These are phyloP conservation scores for Tetracentron sinense DNA, from an alignment of 164 flowering plant species.

Conservation along the genomic window DNA sequence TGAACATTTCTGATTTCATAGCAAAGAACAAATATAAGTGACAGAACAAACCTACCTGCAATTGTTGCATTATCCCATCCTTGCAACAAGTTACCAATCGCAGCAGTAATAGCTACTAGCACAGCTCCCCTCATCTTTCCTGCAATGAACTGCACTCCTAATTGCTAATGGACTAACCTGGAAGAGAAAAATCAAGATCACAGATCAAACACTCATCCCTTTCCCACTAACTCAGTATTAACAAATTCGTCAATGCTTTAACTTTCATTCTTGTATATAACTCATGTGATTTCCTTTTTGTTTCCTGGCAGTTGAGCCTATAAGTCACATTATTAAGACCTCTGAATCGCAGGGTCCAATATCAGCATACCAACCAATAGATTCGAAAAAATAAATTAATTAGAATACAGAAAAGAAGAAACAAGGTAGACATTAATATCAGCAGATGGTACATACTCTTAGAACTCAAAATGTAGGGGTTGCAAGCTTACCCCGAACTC, in stretches of 20 bases:
- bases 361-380: neutral
- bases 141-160: neutral
- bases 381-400: neutral
- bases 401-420: neutral
- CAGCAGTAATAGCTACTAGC: constrained; percentile 79
- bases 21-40: too few relatives aligned
- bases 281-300: neutral
- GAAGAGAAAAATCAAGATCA: neutral
- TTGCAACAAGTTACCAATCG: constrained; percentile 86
- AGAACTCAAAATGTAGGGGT: neutral
- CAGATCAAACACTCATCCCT: neutral
- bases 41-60: too few relatives aligned
- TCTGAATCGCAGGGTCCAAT: neutral
- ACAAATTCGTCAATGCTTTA: neutral
- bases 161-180: constrained; percentile 10
- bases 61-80: constrained; percentile 99
- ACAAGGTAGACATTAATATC: neutral
- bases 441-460: too few relatives aligned
- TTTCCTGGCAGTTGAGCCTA: neutral
- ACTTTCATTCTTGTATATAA: neutral
- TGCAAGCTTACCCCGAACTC: neutral
- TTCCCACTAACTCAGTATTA: neutral
- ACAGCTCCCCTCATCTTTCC: constrained; percentile 73
- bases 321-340: neutral
- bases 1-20: too few relatives aligned